A percentile compares a stretch with the other conserved stretches of the same genome.
phyloP scores from a whole-genome alignment of 192 early-diverging fungal genomes.

The Coemansia sp. region DNA sequence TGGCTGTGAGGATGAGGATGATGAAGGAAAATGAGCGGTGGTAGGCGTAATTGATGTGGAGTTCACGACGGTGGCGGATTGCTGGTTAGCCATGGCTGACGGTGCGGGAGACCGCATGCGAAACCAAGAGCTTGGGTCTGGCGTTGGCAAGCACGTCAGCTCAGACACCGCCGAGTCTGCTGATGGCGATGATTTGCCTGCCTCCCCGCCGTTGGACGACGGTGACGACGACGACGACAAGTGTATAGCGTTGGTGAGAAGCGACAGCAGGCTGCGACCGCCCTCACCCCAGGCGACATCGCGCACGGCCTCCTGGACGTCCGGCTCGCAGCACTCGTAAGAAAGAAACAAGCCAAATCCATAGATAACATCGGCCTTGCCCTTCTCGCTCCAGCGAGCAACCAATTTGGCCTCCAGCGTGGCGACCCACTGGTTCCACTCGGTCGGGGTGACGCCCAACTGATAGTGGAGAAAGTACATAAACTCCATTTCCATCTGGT shows the following conservation, averaged over 20 bases:
- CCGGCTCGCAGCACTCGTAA: constrained; percentile 50
- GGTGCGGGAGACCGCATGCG: constrained; percentile 40
- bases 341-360: constrained; percentile 53
- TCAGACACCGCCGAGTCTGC: constrained; percentile 50
- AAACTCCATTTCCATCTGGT: constrained; percentile 68
- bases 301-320: constrained; percentile 47
- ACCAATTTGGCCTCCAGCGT: constrained; percentile 57
- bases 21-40: constrained; percentile 22
- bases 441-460: constrained; percentile 54
- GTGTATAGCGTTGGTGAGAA: constrained; percentile 50
- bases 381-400: constrained; percentile 50
- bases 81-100: neutral
- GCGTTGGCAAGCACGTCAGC: constrained; percentile 46
- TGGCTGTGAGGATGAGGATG: constrained; percentile 1
- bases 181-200: constrained; percentile 44
- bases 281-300: constrained; percentile 56
- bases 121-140: constrained; percentile 51
- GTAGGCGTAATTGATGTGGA: constrained; percentile 44
- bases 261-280: constrained; percentile 39
- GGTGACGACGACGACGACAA: constrained; percentile 6
- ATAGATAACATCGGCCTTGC: constrained; percentile 51
- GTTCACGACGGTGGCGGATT: constrained; percentile 8
- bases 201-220: constrained; percentile 1
- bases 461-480: constrained; percentile 57
- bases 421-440: constrained; percentile 57